These are phyloP conservation scores for Penicillium crystallinum DNA, from an alignment of 495 filamentous ascomycete species.

Conservation along the genomic window DNA sequence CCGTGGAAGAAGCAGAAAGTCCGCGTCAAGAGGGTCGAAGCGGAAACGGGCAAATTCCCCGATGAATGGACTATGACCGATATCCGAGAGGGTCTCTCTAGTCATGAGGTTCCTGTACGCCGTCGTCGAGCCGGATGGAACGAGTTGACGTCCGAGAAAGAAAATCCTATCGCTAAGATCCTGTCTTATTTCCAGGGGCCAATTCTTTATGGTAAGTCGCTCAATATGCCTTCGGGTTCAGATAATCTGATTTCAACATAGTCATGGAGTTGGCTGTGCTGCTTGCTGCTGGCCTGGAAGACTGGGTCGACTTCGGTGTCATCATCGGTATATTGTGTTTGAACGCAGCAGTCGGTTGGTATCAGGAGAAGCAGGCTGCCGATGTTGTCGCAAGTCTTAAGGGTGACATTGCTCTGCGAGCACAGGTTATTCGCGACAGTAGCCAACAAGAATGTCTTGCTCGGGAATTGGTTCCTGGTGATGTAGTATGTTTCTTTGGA, in stretches of 20 bases:
- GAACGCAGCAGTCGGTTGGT: conserved; percentile 74
- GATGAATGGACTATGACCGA: conserved; percentile 70
- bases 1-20: conserved; percentile 55
- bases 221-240: neutral
- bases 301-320: conserved; percentile 81
- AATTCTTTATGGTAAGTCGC: conserved; percentile 68
- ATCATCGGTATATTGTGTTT: conserved; percentile 74
- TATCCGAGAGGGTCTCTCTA: conserved; percentile 55
- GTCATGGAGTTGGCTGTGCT: conserved; percentile 79
- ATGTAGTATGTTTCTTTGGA: conserved; percentile 55
- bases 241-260: conserved; percentile 32
- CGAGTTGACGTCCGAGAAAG: conserved; percentile 67
- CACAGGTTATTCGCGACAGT: conserved; percentile 61
- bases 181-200: conserved; percentile 70
- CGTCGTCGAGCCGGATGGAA: conserved; percentile 64
- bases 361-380: conserved; percentile 78
- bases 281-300: conserved; percentile 65
- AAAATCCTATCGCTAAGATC: conserved; percentile 67
- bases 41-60: conserved; percentile 46
- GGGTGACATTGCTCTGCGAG: conserved; percentile 75
- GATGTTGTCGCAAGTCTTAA: conserved; percentile 76
- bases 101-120: conserved; percentile 49
- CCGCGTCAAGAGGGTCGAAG: conserved; percentile 34
- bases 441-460: conserved; percentile 62
- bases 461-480: conserved; percentile 71